These are phyloP conservation scores for Zygoascus flipseniorum DNA, from an alignment of 805 yeast species.

Conservation along the genomic window DNA sequence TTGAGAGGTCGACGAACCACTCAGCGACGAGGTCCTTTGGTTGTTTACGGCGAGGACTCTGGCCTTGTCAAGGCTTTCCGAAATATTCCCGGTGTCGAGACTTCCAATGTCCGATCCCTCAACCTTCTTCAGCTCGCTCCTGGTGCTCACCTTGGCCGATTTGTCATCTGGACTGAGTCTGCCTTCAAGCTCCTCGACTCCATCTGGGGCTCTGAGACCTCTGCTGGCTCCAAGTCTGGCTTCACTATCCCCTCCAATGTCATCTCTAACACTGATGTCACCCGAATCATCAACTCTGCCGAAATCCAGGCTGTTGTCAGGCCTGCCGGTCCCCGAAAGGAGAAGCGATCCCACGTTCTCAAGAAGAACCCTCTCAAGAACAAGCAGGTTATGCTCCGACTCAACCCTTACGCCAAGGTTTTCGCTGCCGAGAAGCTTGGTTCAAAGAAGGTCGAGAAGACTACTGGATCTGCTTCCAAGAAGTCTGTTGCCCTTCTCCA, in stretches of 20 bases:
- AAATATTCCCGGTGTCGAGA: slow-evolving; percentile 99
- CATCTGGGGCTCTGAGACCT: slow-evolving; percentile 91
- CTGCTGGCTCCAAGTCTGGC: slow-evolving; percentile 70
- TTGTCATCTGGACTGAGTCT: slow-evolving; percentile 98
- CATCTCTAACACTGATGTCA: slow-evolving; percentile 89
- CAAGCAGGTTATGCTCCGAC: slow-evolving; percentile 96
- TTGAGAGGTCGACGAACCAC: slow-evolving; percentile 99
- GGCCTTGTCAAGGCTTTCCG: slow-evolving; percentile 98
- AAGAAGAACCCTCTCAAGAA: slow-evolving; percentile 99
- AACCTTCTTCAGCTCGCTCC: slow-evolving; percentile 98
- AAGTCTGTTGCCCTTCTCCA: slow-evolving; percentile 24
- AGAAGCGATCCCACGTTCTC: slow-evolving; percentile 89
- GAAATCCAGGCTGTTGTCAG: slow-evolving; percentile 96
- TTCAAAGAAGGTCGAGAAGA: slow-evolving; percentile 63
- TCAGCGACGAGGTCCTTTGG: slow-evolving; percentile 99
- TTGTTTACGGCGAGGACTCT: slow-evolving; percentile 95
- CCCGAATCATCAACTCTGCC: slow-evolving; percentile 97
- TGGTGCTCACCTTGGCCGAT: slow-evolving; percentile 99
- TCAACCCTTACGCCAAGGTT: slow-evolving; percentile 99
- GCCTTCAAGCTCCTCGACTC: slow-evolving; percentile 96
- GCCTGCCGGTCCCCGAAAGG: slow-evolving; percentile 90
- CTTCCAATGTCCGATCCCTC: slow-evolving; percentile 83
- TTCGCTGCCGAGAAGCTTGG: slow-evolving; percentile 88
- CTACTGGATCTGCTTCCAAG: slow-evolving; percentile 35
- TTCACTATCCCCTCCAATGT: slow-evolving; percentile 92